Conservation (phyloP, 2,329 filamentous ascomycete genomes). For the Nigrospora oryzae region DNA sequence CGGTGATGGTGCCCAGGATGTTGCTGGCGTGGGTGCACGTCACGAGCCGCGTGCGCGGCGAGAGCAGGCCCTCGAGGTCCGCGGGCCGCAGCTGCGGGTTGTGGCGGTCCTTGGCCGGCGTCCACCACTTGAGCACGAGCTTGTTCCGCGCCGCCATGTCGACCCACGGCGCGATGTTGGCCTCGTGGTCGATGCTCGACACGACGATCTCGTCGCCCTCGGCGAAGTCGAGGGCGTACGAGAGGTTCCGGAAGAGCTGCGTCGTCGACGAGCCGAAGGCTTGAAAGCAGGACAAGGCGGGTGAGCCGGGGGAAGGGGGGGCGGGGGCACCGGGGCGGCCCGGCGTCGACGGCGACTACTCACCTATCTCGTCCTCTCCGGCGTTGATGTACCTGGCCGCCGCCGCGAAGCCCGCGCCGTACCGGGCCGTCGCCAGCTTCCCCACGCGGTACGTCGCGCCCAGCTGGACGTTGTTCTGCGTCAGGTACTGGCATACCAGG, state of each 20-base stretch:
- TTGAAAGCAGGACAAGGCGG: conserved; percentile 12
- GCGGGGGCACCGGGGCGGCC: too few species aligned
- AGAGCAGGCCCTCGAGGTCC: conserved; percentile 51
- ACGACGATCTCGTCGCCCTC: conserved; percentile 60
- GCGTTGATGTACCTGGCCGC: conserved; percentile 67
- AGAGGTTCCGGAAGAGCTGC: conserved; percentile 66
- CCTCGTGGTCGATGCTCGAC: conserved; percentile 68
- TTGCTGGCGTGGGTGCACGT: conserved; percentile 68
- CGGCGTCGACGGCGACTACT: conserved; percentile 1
- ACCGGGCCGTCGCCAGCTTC: conserved; percentile 49
- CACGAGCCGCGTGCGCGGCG: conserved; percentile 58
- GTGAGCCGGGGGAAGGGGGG: too few species aligned
- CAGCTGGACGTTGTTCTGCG: conserved; percentile 64
- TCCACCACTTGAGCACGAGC: conserved; percentile 65
- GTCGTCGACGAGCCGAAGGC: conserved; percentile 69
- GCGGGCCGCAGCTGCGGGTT: conserved; percentile 52
- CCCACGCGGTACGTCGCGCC: conserved; percentile 61
- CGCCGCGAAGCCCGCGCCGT: conserved; percentile 51
- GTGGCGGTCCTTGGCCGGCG: conserved; percentile 28
- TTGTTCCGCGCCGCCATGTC: conserved; percentile 53
- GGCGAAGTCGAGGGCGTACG: conserved; percentile 41
- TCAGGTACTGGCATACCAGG: conserved; percentile 57
- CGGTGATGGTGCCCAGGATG: conserved; percentile 63
- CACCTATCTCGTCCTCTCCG: conserved; percentile 54
- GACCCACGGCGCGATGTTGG: conserved; percentile 68